phyloP scores from a whole-genome alignment of 306 rosid genomes.

The Arachis hypogaea region DNA sequence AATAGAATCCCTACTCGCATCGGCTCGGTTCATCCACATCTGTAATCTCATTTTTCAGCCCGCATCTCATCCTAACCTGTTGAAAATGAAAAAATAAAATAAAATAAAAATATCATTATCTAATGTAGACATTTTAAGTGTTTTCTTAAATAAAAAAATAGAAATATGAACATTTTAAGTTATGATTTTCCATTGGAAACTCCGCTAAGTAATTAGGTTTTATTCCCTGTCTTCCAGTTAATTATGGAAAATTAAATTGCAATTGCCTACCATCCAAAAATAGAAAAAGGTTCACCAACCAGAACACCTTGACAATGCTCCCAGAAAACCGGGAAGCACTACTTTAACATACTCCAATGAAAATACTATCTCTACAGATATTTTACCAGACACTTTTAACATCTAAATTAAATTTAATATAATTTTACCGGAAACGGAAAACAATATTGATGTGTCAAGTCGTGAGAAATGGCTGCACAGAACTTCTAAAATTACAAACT shows the following conservation, averaged over 20 bases:
- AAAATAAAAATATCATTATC: slow-evolving; percentile 11
- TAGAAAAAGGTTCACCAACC: slow-evolving; percentile 20
- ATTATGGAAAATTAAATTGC: slow-evolving; percentile 8
- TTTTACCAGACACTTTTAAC: slow-evolving; percentile 5
- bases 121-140: slow-evolving; percentile 13
- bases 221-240: neutral
- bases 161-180: slow-evolving; percentile 17
- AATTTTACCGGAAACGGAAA: slow-evolving; percentile 10
- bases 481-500: neutral
- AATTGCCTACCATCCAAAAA: neutral
- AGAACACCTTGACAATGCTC: slow-evolving; percentile 13
- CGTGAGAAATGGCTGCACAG: slow-evolving; percentile 19
- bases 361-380: neutral
- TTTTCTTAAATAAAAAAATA: neutral
- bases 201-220: neutral
- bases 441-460: slow-evolving; percentile 15
- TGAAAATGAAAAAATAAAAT: slow-evolving; percentile 31
- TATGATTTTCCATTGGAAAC: slow-evolving; percentile 28
- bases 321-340: slow-evolving; percentile 32
- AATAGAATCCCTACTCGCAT: slow-evolving; percentile 78
- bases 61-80: slow-evolving; percentile 90
- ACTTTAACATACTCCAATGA: neutral
- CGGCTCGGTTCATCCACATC: slow-evolving; percentile 99
- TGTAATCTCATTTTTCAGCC: slow-evolving; percentile 79
- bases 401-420: slow-evolving; percentile 18